Base-by-base conservation (phyloP, 805 yeast species). In the Teunomyces funiuensis region DNA sequence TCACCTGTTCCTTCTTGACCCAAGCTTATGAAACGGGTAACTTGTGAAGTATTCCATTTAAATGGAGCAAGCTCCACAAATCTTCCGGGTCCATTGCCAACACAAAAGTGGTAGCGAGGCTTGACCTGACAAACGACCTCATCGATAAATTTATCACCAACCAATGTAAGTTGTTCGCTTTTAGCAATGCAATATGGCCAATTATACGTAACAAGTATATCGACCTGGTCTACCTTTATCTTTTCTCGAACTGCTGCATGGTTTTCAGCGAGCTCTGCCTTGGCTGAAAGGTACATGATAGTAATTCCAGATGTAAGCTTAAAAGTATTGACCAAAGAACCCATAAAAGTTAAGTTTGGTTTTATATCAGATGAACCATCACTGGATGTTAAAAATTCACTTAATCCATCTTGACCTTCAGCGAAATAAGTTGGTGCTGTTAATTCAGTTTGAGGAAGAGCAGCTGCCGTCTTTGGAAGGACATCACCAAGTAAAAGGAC, bases 101-200 rank as follows among this genome's bases (percentile, higher is more conserved):
- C 74, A 2, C 79, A 66, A 53, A 87, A 82, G 60, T 83, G 85
- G 54, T 87, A 87, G 42, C 79, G 65, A 2, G 96, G 95, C 44
- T 72, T 69, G 2, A 67, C 39, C 13, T 52, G 44, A 36, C 61
- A 58, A 2, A 79, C 73, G 1, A 81, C 44, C 4, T 52, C 54
- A 55, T 83, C 88, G 3, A 82, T 58, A 7, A 44, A 33, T 4
- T 33, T 42, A 48, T 73, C 66, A 0, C 82, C 82, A 5, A 71
- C 65, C n/a, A 76, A 49, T 0, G 69, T 56, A 14, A 73, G 55
- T 20, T 66, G 64, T 26, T 72, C 69, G 41, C 67, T 73, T 9
- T 60, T 54, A 0, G 84, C 73, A 16, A 83, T 66, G 0, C 66
- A 58, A 2, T 64, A 54, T 2, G 89, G 82, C 89, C 90, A 85